Conservation (phyloP, 129 eudicot species). For the Tagetes patula region DNA sequence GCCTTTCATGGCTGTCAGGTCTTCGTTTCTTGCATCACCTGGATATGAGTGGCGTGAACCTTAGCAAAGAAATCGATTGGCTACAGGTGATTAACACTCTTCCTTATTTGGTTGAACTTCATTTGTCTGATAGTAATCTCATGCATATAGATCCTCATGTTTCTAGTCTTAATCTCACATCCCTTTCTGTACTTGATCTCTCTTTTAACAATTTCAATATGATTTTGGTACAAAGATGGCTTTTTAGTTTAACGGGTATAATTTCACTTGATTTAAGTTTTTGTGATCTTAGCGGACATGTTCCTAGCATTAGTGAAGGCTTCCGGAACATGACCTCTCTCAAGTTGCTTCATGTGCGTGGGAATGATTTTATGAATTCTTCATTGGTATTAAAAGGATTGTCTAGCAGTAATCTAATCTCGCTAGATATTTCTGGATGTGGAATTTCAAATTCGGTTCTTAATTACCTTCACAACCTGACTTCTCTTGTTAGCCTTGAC, state of each 20-base stretch:
- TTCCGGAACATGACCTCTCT: neutral
- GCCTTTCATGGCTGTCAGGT: neutral
- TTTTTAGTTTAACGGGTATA: neutral
- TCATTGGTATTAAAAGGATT: neutral
- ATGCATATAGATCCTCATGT: slow-evolving; percentile 1
- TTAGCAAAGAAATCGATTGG: slow-evolving; percentile 7
- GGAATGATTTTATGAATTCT: neutral
- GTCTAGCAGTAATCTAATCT: slow-evolving; percentile 5
- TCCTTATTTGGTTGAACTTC: neutral
- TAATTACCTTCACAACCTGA: slow-evolving; percentile 17
- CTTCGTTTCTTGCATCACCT: slow-evolving; percentile 6
- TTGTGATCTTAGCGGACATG: neutral
- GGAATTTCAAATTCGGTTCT: neutral
- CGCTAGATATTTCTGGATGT: neutral
- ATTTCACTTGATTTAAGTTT: neutral
- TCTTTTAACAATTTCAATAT: neutral
- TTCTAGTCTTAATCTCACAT: neutral
- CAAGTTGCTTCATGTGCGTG: neutral
- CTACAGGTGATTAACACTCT: slow-evolving; percentile 1
- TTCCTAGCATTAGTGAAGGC: neutral
- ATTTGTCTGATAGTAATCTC: neutral
- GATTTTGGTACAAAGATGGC: neutral
- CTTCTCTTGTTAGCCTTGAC: slow-evolving; percentile 14
- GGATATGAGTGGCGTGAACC: neutral
- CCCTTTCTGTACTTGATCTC: slow-evolving; percentile 8